Base-by-base conservation (phyloP, 225 moss, liverwort and hornwort genomes). In the Physcomitrium patens region DNA sequence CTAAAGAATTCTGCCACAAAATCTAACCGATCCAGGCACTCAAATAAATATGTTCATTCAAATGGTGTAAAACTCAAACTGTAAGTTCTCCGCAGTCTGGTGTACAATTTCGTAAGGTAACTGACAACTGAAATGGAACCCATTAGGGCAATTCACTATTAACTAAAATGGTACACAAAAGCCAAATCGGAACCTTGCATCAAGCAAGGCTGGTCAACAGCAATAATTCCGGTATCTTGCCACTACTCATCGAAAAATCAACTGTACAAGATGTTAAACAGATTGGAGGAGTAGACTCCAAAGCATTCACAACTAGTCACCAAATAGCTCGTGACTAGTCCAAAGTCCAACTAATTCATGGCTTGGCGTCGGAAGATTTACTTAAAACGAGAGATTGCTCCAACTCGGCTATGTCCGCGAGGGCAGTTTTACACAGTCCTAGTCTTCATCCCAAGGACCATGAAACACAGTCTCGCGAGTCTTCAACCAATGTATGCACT, bases 361-460 rank as follows among this genome's bases (percentile, higher is more conserved):
- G 75, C 63, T 73, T 65, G 78, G 4, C 48, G 75, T 78, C 74
- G 15, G 72, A 78, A 78, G 77, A 78, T 48, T 67, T 78, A 75
- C 60, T 24, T 72, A 78, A 82, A 85, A 81, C 69, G 70, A 52
- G 74, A 82, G 64, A 63, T 41, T 4, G 63, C 78, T 80, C 72
- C 72, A 52, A 75, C 80, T 65, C 31, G 72, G 61, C 57, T 76
- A 60, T 62, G 41, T 66, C 79, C 47, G 47, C 41, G 55, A 45
- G 61, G 70, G 71, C 62, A 64, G 47, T 69, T 53, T 68, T 4
- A 73, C 65, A 56, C 52, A 61, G 46, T 49, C 42, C 59, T 82
- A 88, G 76, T 85, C 88, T 76, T 99, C 93, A 81, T 99, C 99
- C 90, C 91, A 99, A 70, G 95, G 99, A 42, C 99, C 99, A 62